Evolutionary conservation across 768 basidiomycete genomes (phyloP).

Genomic region (Punctularia strigosozonata): DNA sequence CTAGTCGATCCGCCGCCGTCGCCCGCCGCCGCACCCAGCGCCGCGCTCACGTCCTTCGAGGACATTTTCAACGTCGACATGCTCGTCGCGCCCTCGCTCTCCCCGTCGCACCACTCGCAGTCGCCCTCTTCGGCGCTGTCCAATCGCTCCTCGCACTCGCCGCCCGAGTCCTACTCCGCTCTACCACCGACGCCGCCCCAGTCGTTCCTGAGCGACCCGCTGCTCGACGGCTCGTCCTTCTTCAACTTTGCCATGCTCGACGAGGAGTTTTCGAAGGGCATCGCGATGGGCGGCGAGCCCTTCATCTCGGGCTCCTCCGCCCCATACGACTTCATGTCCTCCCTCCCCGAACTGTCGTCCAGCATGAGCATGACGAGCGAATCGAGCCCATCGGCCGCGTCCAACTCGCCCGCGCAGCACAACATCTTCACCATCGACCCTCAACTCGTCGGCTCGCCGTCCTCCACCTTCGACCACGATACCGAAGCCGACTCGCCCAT

Average conservation of each 20-base stretch:
- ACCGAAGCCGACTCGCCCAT: too few species aligned
- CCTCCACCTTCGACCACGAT: too few species aligned
- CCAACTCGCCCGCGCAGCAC: too few species aligned
- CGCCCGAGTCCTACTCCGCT: conserved; percentile 12
- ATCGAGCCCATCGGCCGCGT: conserved; percentile 9
- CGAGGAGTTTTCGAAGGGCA: conserved; percentile 22
- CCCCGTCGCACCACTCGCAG: conserved; percentile 17
- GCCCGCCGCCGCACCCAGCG: too few species aligned
- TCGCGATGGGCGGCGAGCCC: conserved; percentile 6
- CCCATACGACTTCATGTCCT: conserved; percentile 27
- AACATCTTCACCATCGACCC: conserved; percentile 61
- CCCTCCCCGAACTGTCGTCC: not conserved
- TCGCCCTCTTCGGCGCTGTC: conserved; percentile 11
- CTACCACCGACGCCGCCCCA: conserved; percentile 38
- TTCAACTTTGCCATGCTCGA: conserved; percentile 33
- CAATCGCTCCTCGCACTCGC: conserved; percentile 32
- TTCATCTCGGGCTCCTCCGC: conserved; percentile 12
- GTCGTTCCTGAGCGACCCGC: conserved; percentile 11
- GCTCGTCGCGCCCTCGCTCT: not conserved
- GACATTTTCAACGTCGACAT: conserved; percentile 10
- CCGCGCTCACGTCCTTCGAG: conserved; percentile 2
- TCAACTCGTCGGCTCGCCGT: conserved; percentile 59
- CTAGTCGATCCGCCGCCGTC: too few species aligned
- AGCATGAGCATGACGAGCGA: not conserved
- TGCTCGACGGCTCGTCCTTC: conserved; percentile 18